A percentile compares a stretch with the other conserved stretches of the same genome.
These are phyloP conservation scores for Cylindrotheca fusiformis DNA, from an alignment of 108 stramenopile genomes.

Conservation along the genomic window DNA sequence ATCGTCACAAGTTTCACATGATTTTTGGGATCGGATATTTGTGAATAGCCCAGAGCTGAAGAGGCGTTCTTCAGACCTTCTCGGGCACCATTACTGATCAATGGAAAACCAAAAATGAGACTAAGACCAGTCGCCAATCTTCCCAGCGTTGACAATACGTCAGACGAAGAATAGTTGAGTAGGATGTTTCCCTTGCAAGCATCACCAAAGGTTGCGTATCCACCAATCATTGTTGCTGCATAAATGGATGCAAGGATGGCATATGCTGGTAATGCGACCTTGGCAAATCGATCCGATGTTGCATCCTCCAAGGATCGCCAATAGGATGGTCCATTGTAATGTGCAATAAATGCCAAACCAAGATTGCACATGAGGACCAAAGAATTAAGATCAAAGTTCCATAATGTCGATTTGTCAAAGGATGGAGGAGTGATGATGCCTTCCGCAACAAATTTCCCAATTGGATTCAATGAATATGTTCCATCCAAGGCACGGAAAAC, in stretches of 20 bases:
- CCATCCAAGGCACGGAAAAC: constrained; percentile 36
- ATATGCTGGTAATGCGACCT: constrained; percentile 20
- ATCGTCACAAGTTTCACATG: constrained; percentile 20
- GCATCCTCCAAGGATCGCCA: constrained; percentile 18
- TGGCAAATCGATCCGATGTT: constrained; percentile 17
- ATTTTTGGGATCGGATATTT: constrained; percentile 11
- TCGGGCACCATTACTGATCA: constrained; percentile 29
- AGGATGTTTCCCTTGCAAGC: constrained; percentile 35
- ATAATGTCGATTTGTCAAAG: constrained; percentile 32
- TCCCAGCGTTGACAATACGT: constrained; percentile 30
- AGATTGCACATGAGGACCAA: constrained; percentile 36
- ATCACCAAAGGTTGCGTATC: constrained; percentile 50
- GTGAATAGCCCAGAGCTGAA: constrained; percentile 1
- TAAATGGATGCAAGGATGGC: constrained; percentile 30
- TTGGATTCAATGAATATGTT: constrained; percentile 15
- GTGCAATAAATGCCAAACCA: constrained; percentile 46
- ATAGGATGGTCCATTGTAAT: constrained; percentile 46
- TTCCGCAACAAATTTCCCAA: constrained; percentile 36
- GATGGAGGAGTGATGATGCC: constrained; percentile 16
- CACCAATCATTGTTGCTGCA: constrained; percentile 23
- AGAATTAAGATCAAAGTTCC: constrained; percentile 39
- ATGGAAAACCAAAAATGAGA: constrained; percentile 48
- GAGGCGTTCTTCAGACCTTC: constrained; percentile 31
- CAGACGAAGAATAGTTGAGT: constrained; percentile 40
- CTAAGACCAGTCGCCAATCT: constrained; percentile 32